These are phyloP conservation scores for Lineolata rhizophorae DNA, from an alignment of 495 filamentous ascomycete species.

Conservation along the genomic window DNA sequence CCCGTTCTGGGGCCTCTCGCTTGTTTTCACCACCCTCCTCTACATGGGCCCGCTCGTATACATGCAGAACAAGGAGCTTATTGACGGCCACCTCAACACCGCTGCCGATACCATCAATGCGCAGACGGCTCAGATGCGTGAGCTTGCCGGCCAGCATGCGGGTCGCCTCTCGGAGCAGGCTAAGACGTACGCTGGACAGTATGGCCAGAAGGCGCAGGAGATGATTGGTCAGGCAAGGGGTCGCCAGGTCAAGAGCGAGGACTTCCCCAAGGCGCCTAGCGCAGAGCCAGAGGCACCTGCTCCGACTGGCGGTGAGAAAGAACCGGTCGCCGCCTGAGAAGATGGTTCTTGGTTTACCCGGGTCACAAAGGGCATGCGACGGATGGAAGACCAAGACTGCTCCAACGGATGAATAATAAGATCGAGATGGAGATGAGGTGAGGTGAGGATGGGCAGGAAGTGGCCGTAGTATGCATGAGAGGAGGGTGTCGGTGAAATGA, in stretches of 20 bases:
- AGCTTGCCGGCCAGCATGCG: constrained; percentile 64
- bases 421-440: no score
- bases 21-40: constrained; percentile 49
- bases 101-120: constrained; percentile 47
- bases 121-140: constrained; percentile 63
- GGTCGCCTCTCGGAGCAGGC: constrained; percentile 38
- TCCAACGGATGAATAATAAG: no score
- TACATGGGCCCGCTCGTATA: constrained; percentile 86
- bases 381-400: no score
- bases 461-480: no score
- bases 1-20: constrained; percentile 75
- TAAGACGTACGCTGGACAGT: constrained; percentile 50
- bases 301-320: not conserved
- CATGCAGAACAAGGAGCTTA: constrained; percentile 78
- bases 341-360: no score
- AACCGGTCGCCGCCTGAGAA: no score
- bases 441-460: no score
- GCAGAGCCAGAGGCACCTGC: not conserved
- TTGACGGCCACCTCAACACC: constrained; percentile 64
- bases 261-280: not conserved
- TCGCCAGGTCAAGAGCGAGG: constrained; percentile 8
- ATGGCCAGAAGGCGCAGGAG: constrained; percentile 72
- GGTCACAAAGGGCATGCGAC: no score
- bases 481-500: no score
- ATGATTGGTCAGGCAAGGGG: constrained; percentile 35